Conservation (phyloP, 164 flowering plant species). For the Platanus orientalis region DNA sequence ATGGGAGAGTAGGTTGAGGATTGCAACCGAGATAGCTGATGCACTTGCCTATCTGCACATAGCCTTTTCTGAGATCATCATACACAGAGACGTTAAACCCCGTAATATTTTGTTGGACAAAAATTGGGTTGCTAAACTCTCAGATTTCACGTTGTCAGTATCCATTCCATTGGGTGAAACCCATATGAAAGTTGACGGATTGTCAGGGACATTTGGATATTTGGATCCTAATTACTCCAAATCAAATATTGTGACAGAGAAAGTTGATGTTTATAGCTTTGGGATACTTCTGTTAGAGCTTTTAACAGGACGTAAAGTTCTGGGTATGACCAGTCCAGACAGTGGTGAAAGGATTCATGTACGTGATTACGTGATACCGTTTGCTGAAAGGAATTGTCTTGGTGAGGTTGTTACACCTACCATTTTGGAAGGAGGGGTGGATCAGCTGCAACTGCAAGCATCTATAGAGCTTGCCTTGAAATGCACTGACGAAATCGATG, state of each 20-base stretch:
- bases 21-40: slow-evolving; percentile 11
- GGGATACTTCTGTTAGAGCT: slow-evolving; percentile 5
- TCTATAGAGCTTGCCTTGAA: no score
- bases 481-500: no score
- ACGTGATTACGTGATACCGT: no score
- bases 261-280: slow-evolving; percentile 4
- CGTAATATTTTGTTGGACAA: slow-evolving; percentile 17
- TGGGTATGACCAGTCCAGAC: no score
- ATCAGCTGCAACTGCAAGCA: no score
- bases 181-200: background rate
- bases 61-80: background rate
- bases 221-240: background rate
- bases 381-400: no score
- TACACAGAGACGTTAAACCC: slow-evolving; percentile 3
- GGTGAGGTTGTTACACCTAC: no score
- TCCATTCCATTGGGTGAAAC: background rate
- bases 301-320: no score
- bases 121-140: slow-evolving; percentile 15
- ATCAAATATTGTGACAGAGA: background rate
- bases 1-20: slow-evolving; percentile 12
- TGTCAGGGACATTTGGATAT: background rate
- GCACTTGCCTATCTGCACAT: slow-evolving; percentile 13
- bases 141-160: background rate
- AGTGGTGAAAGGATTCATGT: no score
- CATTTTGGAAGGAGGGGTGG: no score